A percentile compares a stretch with the other conserved stretches of the same genome.
Evolutionary conservation across 108 stramenopile species (phyloP).

Genomic region (Skeletonema menzelii): DNA sequence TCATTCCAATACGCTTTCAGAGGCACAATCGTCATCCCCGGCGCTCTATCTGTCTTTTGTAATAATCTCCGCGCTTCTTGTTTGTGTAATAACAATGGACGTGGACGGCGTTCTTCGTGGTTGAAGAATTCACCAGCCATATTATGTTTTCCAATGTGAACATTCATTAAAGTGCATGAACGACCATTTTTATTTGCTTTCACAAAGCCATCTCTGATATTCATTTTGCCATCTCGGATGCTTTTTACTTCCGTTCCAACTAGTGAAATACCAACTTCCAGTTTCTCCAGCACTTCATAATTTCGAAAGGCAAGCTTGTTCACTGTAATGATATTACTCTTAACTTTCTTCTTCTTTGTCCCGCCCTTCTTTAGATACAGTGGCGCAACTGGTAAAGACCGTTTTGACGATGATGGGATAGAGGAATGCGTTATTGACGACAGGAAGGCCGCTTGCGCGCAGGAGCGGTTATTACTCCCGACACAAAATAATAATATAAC

Average conservation of each 20-base stretch:
- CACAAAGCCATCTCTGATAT: constrained; percentile 75
- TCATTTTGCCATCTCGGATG: constrained; percentile 88
- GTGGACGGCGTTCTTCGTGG: constrained; percentile 72
- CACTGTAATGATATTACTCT: constrained; percentile 39
- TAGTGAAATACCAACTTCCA: constrained; percentile 78
- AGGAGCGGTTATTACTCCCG: background rate
- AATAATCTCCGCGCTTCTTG: constrained; percentile 50
- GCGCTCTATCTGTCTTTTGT: constrained; percentile 39
- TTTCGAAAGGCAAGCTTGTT: constrained; percentile 47
- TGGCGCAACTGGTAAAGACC: background rate
- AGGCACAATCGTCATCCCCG: constrained; percentile 46
- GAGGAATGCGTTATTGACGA: background rate
- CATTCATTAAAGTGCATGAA: constrained; percentile 66
- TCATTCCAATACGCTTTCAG: constrained; percentile 91
- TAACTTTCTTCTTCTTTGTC: constrained; percentile 47
- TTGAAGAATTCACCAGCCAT: constrained; percentile 78
- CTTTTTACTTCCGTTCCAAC: constrained; percentile 82
- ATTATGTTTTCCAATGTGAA: constrained; percentile 79
- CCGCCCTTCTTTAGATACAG: constrained; percentile 36
- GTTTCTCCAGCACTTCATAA: constrained; percentile 75
- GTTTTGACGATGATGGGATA: background rate
- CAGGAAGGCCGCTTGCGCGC: background rate
- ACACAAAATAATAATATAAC: background rate
- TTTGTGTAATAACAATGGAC: constrained; percentile 64
- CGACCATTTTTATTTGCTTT: constrained; percentile 62